Percentiles rank a stretch among this genome's conserved stretches.
These are phyloP conservation scores for Nitzschia sp. DNA, from an alignment of 108 stramenopile species.

Conservation along the genomic window DNA sequence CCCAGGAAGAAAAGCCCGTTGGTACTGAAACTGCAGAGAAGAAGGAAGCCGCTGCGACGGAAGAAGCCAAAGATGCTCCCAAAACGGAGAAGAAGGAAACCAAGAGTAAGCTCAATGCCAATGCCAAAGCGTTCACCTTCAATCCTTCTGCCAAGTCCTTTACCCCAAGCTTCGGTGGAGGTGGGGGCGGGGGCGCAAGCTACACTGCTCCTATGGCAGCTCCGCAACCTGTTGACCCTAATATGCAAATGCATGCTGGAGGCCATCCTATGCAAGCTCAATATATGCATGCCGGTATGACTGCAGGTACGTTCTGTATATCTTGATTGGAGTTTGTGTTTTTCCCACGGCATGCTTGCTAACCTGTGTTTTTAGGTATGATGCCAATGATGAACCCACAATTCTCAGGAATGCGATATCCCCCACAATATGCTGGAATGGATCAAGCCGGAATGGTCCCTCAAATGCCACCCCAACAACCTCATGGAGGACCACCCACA, in stretches of 20 bases:
- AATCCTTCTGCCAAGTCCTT: constrained; percentile 79
- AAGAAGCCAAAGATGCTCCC: constrained; percentile 19
- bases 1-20: constrained; percentile 6
- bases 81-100: constrained; percentile 42
- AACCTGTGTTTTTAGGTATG: constrained; percentile 48
- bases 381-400: constrained; percentile 72
- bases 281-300: constrained; percentile 39
- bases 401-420: constrained; percentile 54
- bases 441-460: constrained; percentile 35
- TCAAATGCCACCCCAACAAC: constrained; percentile 45
- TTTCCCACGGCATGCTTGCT: background rate
- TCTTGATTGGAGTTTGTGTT: background rate
- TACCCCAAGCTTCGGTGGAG: constrained; percentile 52
- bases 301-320: constrained; percentile 38
- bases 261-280: constrained; percentile 41
- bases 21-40: constrained; percentile 9
- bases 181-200: constrained; percentile 20
- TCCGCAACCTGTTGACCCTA: constrained; percentile 25
- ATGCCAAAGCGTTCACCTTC: constrained; percentile 77
- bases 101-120: constrained; percentile 76
- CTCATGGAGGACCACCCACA: constrained; percentile 16
- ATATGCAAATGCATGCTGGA: constrained; percentile 35
- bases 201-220: constrained; percentile 34
- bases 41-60: constrained; percentile 9
- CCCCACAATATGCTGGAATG: constrained; percentile 45